These are phyloP conservation scores for Claviceps purpurea DNA, from an alignment of 2,329 filamentous ascomycete genomes.

Conservation along the genomic window DNA sequence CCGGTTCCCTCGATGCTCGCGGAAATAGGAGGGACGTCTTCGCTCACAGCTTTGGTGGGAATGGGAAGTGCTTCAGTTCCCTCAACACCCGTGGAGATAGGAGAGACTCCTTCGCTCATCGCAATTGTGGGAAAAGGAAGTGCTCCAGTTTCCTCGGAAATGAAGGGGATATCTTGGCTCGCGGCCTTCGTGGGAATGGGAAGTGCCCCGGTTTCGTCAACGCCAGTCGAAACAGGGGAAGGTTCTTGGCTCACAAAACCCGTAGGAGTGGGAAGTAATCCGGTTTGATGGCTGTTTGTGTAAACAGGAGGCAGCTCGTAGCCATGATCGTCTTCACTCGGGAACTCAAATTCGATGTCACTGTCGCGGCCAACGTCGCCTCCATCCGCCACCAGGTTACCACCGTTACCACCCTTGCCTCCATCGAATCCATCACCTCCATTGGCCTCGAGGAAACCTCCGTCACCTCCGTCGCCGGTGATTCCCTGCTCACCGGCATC, in stretches of 20 bases:
- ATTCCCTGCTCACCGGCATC: background rate
- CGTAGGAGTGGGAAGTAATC: background rate
- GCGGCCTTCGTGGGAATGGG: background rate
- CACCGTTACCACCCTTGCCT: background rate
- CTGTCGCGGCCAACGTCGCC: background rate
- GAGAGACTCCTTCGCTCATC: background rate
- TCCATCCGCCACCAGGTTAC: background rate
- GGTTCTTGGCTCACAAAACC: background rate
- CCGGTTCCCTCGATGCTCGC: too few relatives aligned
- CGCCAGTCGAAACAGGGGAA: too few relatives aligned
- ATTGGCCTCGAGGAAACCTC: background rate
- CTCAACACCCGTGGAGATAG: background rate
- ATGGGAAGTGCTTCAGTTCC: background rate
- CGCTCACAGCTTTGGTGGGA: background rate
- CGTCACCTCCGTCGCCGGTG: background rate
- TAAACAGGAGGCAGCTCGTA: background rate
- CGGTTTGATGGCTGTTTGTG: background rate
- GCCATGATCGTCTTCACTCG: background rate
- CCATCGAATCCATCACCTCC: background rate
- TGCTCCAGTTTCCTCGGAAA: background rate
- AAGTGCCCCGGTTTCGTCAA: background rate
- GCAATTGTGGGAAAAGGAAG: background rate
- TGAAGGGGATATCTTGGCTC: background rate
- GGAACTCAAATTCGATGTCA: background rate
- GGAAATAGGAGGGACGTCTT: background rate